Evolutionary conservation across 1,284 basidiomycete genomes (phyloP).

Genomic region (Peniophora sp.): DNA sequence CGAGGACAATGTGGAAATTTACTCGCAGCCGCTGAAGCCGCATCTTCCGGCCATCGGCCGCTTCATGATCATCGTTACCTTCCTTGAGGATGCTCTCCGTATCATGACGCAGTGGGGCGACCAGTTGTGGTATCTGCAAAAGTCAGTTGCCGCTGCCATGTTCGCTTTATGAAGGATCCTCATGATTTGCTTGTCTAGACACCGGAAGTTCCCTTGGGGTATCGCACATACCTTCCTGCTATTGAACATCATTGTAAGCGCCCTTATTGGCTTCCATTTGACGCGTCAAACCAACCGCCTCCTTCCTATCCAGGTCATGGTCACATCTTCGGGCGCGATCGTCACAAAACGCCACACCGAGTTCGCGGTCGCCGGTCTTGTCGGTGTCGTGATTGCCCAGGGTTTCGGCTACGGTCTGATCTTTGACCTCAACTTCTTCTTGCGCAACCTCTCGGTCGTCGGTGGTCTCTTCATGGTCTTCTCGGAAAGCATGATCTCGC

Average conservation of each 20-base stretch:
- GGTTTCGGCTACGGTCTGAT: constrained; percentile 49
- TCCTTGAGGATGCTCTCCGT: constrained; percentile 92
- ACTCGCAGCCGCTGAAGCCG: constrained; percentile 91
- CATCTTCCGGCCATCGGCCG: constrained; percentile 93
- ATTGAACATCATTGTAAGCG: constrained; percentile 85
- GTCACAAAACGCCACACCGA: constrained; percentile 87
- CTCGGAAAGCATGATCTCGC: constrained; percentile 85
- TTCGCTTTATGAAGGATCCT: not conserved
- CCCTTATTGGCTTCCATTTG: constrained; percentile 1
- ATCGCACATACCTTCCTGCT: constrained; percentile 90
- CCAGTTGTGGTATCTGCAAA: constrained; percentile 95
- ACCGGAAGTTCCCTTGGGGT: constrained; percentile 93
- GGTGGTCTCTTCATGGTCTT: constrained; percentile 84
- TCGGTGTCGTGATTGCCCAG: constrained; percentile 90
- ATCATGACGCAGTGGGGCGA: constrained; percentile 94
- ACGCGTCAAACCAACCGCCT: not conserved
- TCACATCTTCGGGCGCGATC: constrained; percentile 79
- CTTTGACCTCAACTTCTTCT: constrained; percentile 97
- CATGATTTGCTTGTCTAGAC: constrained; percentile 38
- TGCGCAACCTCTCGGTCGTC: constrained; percentile 44
- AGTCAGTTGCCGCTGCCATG: constrained; percentile 42
- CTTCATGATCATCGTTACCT: constrained; percentile 97
- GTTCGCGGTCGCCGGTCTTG: constrained; percentile 82
- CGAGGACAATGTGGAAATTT: constrained; percentile 91
- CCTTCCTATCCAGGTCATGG: constrained; percentile 65